Evolutionary conservation across 768 basidiomycete species (phyloP), one percentile per base, ranked within the genome.

Genomic region (Hirschioporus abietinus): DNA sequence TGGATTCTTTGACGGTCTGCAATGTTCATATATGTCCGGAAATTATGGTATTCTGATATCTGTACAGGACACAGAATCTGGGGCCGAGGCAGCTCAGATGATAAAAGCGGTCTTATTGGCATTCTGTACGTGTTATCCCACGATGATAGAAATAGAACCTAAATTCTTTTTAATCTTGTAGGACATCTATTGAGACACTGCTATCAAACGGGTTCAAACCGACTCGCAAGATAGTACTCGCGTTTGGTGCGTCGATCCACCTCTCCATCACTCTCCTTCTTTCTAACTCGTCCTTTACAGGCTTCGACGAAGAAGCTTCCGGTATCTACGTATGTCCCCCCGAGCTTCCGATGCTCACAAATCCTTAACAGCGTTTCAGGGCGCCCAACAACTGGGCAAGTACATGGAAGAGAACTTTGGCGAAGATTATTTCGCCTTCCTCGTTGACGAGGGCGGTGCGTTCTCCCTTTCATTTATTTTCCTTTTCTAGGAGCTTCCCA

Each of bases 371-470:
- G 23, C 7, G 34, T 24, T 24, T 35, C 68, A 90, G 86, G 89
- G 89, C 35, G 90, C 88, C 9, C 75, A 74, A 26, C 71, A 72
- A 3, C 78, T 91, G 58, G 79, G 80, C 0, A 71, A 77, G 12
- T 77, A 78, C 60, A 76, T 97, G 34, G 74, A 85, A 61, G 70
- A 81, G 1, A 81, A 79, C 18, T 96, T 92, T 72, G 95, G 94
- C 36, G 74, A 84, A 67, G 76, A 93, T 71, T 83, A 85, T 4
- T 87, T 93, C 72, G 86, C 91, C 0, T 81, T 96, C 73, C 75
- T 97, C 60, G 81, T 98, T 35, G 96, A 98, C 72, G 96, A 98
- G 80, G 95, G 95, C 35, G 86, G 92, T 88, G 74, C 71, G 79
- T 74, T 27, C 35, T n/a, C n/a, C n/a, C n/a, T n/a, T n/a, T n/a